Conservation (phyloP, 1,284 basidiomycete species). For the Moesziomyces sp. region DNA sequence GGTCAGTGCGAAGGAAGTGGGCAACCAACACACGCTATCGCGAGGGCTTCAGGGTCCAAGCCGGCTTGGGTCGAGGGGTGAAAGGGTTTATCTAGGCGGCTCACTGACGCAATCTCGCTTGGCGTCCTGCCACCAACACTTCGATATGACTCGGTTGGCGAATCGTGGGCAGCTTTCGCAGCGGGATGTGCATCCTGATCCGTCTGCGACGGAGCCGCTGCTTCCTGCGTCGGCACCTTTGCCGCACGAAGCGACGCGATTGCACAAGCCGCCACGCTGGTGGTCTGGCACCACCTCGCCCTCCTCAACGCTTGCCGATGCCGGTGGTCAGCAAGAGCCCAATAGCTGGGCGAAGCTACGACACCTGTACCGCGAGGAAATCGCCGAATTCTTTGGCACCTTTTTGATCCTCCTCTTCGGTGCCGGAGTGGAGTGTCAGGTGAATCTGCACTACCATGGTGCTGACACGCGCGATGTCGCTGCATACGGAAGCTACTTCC, state of each 20-base stretch:
- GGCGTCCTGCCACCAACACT: neutral
- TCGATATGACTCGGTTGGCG: conserved; percentile 19
- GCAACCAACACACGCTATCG: too few relatives aligned
- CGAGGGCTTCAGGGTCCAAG: neutral
- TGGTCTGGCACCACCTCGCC: conserved; percentile 4
- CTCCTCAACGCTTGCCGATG: neutral
- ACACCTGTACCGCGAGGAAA: conserved; percentile 48
- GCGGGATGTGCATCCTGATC: conserved; percentile 37
- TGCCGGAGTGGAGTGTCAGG: conserved; percentile 61
- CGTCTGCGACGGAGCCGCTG: conserved; percentile 11
- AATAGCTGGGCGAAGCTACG: conserved; percentile 46
- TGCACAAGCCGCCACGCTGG: conserved; percentile 52
- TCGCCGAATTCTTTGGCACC: conserved; percentile 57
- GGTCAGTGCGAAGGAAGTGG: neutral
- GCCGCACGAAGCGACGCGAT: conserved; percentile 20
- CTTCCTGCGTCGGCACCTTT: conserved; percentile 35
- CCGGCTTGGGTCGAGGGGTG: neutral
- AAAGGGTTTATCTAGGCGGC: neutral
- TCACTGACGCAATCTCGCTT: too few relatives aligned
- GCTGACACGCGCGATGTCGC: conserved; percentile 11
- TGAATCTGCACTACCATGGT: conserved; percentile 48
- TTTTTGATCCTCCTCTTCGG: conserved; percentile 62
- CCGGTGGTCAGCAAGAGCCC: conserved; percentile 4
- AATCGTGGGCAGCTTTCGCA: conserved; percentile 11
- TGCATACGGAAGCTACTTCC: conserved; percentile 49